Evolutionary conservation across 495 filamentous ascomycete genomes (phyloP), one percentile per base, ranked within the genome.

Genomic region (Aspergillus ostianus): DNA sequence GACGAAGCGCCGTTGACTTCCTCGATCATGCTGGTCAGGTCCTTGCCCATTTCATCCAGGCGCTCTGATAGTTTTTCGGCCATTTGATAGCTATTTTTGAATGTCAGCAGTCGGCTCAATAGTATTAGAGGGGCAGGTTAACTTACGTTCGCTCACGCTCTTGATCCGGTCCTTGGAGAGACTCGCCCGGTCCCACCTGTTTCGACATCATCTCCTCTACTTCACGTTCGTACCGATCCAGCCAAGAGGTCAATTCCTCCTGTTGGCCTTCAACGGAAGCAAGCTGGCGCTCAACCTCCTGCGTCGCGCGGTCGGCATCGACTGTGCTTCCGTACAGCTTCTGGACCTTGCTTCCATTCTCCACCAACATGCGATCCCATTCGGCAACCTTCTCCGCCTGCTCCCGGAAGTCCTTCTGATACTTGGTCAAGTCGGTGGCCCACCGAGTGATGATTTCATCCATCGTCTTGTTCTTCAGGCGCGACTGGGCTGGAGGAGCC

Each of bases 371-470:
- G 7, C 87, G 86, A 71, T 99, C 95, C 95, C 95, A 99, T 50
- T 84, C 79, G 21, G 92, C 87, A 17, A 98, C 90, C 64, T 93
- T 89, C 57, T 85, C 74, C 0, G 95, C 95, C 69, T 97, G 92
- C 4, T 86, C 80, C 57, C 92, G 90, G 78, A 98, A 99, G 49
- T 96, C 90, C 68, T 93, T 92, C 69, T 97, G 93, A 69, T 98
- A 97, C 67, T 95, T 94, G 58, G 90, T 87, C 27, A 98, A 83
- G 68, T 98, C 94, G 0, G 90, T 88, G 0, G 94, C 94, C 95
- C 95, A 99, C 18, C 91, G 85, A n/a, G 90, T 97, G 66, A 99
- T 92, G 64, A 99, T 98, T 71, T 99, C 95, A 67, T 98, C 94
- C 93, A 99, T 98, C 1, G 93, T 95, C 77, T 96, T 98, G 70